Base-by-base conservation (phyloP, 2,329 filamentous ascomycete genomes). In the Kalmusia sp. region DNA sequence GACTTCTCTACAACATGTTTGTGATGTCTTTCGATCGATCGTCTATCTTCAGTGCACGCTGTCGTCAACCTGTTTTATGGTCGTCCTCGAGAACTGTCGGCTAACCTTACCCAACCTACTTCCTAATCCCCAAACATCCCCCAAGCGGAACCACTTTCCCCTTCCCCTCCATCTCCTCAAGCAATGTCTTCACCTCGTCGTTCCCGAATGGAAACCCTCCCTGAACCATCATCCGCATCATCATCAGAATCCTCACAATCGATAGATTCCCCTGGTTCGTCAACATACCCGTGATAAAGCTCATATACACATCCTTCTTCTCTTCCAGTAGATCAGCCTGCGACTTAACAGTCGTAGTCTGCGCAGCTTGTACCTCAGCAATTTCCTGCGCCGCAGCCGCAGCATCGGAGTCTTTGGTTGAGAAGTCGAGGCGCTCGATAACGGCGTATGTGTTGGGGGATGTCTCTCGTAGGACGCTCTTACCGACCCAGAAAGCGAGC, bases 231-330 rank as follows among this genome's bases (percentile, higher is more conserved):
- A 98, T 93, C 76, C 91, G 92, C 82, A 99, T 83, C 91, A 98
- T 97, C 88, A 93, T 96, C 7, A 87, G 83, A 60, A 99, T 96
- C 70, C 92, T 85, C 50, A 82, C 82, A 54, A 93, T 78, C 45
- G 90, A 88, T 90, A 97, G 95, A 24, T 89, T 86, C 15, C 89
- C 89, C 64, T 92, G 89, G 73, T 97, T 97, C 57, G 92, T 97
- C 75, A 99, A 79, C 95, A 99, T 98, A 46, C 91, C 92, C 51
- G 92, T 81, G 53, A 99, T 92, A 71, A 96, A 98, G 67, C 93
- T 89, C 85, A 90, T 92, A 75, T 97, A 96, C 33, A 96, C 83
- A 37, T 82, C 80, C 72, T 85, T 86, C 65, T 87, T 86, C 71
- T 91, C 88, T 59, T 85, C 82, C 19, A 89, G 83, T 27, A 90